Evolutionary conservation across 371 early-diverging fungal species (phyloP), one percentile per base, ranked within the genome.

Genomic region (Zopfochytrium polystomum): DNA sequence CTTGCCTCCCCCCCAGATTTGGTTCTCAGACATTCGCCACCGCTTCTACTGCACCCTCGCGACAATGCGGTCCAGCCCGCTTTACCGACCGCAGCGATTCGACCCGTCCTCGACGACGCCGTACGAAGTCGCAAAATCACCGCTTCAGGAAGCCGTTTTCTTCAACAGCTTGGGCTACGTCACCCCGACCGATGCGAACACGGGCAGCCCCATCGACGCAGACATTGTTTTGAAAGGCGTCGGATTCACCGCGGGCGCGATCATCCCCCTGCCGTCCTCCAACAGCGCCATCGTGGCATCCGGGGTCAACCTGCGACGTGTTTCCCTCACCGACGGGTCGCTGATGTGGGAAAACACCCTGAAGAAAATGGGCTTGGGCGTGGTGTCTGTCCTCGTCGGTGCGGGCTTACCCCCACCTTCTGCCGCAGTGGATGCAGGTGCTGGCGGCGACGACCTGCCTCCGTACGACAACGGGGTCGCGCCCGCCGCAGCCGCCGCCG

Each of bases 271-370:
- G 25, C 46, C 50, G 4, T 4, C 5, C 15, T 5, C 11, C 18
- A 22, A 47, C 48, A 18, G 22, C 2, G 26, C 35, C 23, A 26
- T 62, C 18, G 55, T 27, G 3, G 55, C 47, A 4, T 27, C 62
- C 20, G 62, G 55, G 11, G 43, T 48, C 32, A 62, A 53, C 27
- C 15, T 62, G 9, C 3, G 55, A 7, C 18, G 30, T 18, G 5
- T 49, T n/a, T 9, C 3, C 18, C 27, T 35, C 3, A 22, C 15
- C 5, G 27, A 31, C 2, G 62, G 62, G 3, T 6, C 18, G 3
- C 9, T 45, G 18, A 22, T 62, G 7, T 62, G 62, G 62, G 62
- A 62, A 31, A 62, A 62, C 55, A 54, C 22, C 27, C 43, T 62
- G 53, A 53, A 45, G 34, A 55, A 55, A 7, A 62, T 62, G 62